Evolutionary conservation across 768 basidiomycete genomes (phyloP).

Genomic region (Sarcomyxa edulis): DNA sequence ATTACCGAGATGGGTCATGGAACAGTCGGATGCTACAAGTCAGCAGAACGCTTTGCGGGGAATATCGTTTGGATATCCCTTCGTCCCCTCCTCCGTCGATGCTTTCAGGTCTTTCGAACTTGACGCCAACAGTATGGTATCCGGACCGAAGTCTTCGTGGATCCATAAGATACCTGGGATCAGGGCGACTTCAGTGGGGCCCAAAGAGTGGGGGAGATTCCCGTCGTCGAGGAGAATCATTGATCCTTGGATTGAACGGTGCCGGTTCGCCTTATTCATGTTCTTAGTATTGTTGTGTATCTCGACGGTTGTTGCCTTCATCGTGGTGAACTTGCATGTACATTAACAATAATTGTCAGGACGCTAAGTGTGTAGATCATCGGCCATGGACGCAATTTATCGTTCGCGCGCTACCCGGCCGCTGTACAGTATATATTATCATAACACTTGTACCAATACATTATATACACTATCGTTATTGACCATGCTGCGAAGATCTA

Average conservation of each 20-base stretch:
- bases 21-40: slow-evolving; percentile 28
- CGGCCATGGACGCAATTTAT: no score
- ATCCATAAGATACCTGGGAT: slow-evolving; percentile 39
- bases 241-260: slow-evolving; percentile 57
- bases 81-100: slow-evolving; percentile 44
- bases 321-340: no score
- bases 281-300: not conserved
- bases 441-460: no score
- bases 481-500: no score
- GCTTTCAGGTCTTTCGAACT: no score
- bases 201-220: slow-evolving; percentile 29
- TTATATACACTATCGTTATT: no score
- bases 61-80: slow-evolving; percentile 54
- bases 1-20: slow-evolving; percentile 38
- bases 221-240: no score
- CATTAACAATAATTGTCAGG: no score
- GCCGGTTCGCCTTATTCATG: slow-evolving; percentile 35
- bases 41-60: slow-evolving; percentile 15
- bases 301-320: slow-evolving; percentile 3
- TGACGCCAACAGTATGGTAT: no score
- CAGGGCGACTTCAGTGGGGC: slow-evolving; percentile 36
- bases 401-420: no score
- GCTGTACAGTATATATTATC: no score
- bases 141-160: slow-evolving; percentile 32
- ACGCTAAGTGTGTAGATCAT: no score